Conservation (phyloP, 2,329 filamentous ascomycete species). For the Verticillium nubilum region DNA sequence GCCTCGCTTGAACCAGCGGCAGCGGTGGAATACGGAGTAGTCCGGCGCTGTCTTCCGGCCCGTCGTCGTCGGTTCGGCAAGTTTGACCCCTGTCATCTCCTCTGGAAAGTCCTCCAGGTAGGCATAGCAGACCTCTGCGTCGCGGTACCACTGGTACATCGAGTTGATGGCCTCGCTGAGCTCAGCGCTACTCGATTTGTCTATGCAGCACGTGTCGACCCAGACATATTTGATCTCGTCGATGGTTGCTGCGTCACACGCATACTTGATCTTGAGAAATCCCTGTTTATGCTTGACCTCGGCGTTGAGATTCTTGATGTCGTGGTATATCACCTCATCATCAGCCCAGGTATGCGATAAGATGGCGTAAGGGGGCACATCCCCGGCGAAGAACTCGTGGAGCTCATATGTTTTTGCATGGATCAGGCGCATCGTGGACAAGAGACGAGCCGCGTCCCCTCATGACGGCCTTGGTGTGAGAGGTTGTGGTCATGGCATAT, state of each 20-base stretch:
- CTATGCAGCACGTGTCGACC: constrained; percentile 30
- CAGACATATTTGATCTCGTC: constrained; percentile 24
- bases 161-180: constrained; percentile 22
- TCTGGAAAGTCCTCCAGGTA: constrained; percentile 24
- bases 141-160: constrained; percentile 24
- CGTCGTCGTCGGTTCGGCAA: background rate
- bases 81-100: constrained; percentile 3
- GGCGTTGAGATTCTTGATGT: background rate
- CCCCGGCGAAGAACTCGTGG: constrained; percentile 12
- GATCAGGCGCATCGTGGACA: constrained; percentile 20
- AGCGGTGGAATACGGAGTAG: background rate
- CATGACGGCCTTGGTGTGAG: background rate
- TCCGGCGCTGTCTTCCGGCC: background rate
- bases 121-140: constrained; percentile 26
- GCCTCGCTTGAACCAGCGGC: constrained; percentile 32
- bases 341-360: constrained; percentile 14
- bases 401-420: constrained; percentile 15
- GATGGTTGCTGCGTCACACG: constrained; percentile 10
- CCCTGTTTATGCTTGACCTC: background rate
- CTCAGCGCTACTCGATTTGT: constrained; percentile 24
- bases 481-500: background rate
- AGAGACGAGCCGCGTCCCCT: background rate
- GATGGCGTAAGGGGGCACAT: constrained; percentile 13
- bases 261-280: constrained; percentile 9
- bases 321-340: constrained; percentile 7